Percentiles rank a stretch among this genome's conserved stretches.
phyloP scores from a whole-genome alignment of 768 basidiomycete genomes.

The Collybia nuda region DNA sequence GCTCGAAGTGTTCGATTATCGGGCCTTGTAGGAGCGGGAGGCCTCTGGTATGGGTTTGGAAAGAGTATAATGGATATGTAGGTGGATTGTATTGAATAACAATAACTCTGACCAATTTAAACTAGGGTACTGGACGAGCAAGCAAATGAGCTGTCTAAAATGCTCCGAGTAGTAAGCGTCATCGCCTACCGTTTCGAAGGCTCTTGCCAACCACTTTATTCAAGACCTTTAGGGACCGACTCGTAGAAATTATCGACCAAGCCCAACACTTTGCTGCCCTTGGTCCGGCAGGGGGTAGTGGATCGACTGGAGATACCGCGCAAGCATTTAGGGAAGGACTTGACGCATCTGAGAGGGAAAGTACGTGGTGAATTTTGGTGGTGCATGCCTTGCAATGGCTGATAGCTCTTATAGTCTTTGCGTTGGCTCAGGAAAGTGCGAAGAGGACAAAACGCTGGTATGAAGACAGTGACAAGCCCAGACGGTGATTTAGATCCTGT shows the following conservation, averaged over 20 bases:
- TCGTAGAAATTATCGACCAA: slow-evolving; percentile 81
- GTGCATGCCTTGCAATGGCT: slow-evolving; percentile 1
- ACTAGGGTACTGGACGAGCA: slow-evolving; percentile 69
- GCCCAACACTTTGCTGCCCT: slow-evolving; percentile 84
- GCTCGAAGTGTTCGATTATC: slow-evolving; percentile 82
- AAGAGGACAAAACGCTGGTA: slow-evolving; percentile 83
- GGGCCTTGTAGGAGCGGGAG: slow-evolving; percentile 81
- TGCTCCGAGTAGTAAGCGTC: slow-evolving; percentile 62
- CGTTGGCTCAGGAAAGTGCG: slow-evolving; percentile 80
- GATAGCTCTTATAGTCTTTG: slow-evolving; percentile 63
- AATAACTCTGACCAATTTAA: background rate
- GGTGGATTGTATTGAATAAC: slow-evolving; percentile 5
- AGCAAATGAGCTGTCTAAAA: slow-evolving; percentile 66
- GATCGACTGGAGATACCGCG: slow-evolving; percentile 54
- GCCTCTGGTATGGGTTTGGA: slow-evolving; percentile 92
- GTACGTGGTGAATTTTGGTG: slow-evolving; percentile 46
- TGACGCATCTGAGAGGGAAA: slow-evolving; percentile 88
- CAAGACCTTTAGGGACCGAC: slow-evolving; percentile 75
- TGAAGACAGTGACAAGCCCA: slow-evolving; percentile 63
- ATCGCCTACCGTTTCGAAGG: background rate
- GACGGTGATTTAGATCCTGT: slow-evolving; percentile 33
- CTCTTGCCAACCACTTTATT: background rate
- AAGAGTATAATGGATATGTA: slow-evolving; percentile 84
- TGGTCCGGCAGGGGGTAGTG: slow-evolving; percentile 56
- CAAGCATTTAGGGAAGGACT: slow-evolving; percentile 88